Evolutionary conservation across 2,329 filamentous ascomycete species (phyloP).

Genomic region (Aspergillus eucalypticola): DNA sequence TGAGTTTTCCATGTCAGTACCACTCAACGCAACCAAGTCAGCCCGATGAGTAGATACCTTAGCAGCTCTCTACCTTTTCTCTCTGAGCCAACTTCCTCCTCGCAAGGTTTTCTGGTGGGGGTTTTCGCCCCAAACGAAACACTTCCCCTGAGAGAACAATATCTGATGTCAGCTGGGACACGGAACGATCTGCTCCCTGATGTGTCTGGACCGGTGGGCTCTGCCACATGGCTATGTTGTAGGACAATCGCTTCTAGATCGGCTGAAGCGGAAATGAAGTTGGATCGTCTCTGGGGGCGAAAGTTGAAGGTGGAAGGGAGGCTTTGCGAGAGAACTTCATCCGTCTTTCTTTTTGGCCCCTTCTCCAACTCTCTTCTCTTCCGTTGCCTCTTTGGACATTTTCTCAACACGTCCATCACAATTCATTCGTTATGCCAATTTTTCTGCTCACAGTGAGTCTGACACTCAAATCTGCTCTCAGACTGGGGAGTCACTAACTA

Average conservation of each 20-base stretch:
- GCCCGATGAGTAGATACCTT: background rate
- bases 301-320: background rate
- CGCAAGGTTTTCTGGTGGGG: background rate
- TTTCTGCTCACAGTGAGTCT: background rate
- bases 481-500: background rate
- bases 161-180: constrained; percentile 5
- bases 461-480: background rate
- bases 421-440: background rate
- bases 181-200: background rate
- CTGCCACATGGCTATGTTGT: constrained; percentile 2
- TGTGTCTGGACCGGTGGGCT: background rate
- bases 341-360: background rate
- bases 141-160: background rate
- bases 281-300: constrained; percentile 6
- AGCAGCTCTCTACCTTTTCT: background rate
- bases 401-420: background rate
- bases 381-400: no score
- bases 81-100: background rate
- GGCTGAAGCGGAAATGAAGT: constrained; percentile 1
- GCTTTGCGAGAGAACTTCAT: background rate
- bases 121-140: background rate
- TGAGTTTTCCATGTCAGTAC: background rate
- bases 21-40: background rate
- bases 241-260: background rate
- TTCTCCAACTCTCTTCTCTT: background rate